phyloP scores from a whole-genome alignment of 2,329 filamentous ascomycete species.

The Leptographium wingfieldii region DNA sequence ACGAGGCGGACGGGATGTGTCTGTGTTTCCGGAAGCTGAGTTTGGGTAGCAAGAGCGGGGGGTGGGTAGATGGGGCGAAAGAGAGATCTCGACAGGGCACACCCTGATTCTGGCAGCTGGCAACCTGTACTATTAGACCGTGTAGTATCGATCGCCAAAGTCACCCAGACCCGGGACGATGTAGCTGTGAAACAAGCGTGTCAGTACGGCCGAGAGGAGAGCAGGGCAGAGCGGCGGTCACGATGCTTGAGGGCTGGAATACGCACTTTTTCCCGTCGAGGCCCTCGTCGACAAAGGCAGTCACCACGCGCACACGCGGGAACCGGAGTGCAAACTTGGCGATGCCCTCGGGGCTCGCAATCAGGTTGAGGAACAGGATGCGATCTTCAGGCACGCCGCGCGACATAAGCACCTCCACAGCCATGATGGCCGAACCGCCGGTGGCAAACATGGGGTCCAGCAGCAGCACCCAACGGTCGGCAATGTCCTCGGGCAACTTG shows the following conservation, averaged over 20 bases:
- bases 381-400: slow-evolving; percentile 88
- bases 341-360: slow-evolving; percentile 91
- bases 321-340: slow-evolving; percentile 81
- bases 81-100: not conserved
- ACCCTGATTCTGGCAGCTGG: not conserved
- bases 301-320: slow-evolving; percentile 81
- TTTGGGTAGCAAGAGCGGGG: not conserved
- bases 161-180: slow-evolving; percentile 90
- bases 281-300: slow-evolving; percentile 88
- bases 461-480: slow-evolving; percentile 81
- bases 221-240: too few relatives aligned
- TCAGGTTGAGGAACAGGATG: slow-evolving; percentile 92
- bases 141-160: slow-evolving; percentile 94
- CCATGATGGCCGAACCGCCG: slow-evolving; percentile 92
- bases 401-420: slow-evolving; percentile 80
- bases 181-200: slow-evolving; percentile 50
- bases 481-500: slow-evolving; percentile 90
- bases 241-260: not conserved
- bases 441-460: slow-evolving; percentile 99
- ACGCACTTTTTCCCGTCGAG: slow-evolving; percentile 86
- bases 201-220: slow-evolving; percentile 17
- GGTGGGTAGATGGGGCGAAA: not conserved
- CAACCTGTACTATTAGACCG: slow-evolving; percentile 42
- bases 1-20: not conserved
- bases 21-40: not conserved